A percentile compares a stretch with the other conserved stretches of the same genome.
Conservation (phyloP, 495 filamentous ascomycete species). For the Neurospora africana region DNA sequence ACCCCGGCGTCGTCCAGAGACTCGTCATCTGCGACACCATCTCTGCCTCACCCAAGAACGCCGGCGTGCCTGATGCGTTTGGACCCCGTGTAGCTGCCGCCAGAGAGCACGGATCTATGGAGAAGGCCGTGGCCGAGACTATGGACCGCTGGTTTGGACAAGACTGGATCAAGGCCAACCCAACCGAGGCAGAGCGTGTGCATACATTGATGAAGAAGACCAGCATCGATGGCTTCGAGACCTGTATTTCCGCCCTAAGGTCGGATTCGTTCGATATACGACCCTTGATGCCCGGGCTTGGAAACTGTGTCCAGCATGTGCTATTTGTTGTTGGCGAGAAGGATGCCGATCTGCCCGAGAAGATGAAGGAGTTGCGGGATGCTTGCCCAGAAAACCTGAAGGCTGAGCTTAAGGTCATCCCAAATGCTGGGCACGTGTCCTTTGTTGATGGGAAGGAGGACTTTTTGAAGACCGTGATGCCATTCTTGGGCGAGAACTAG, state of each 20-base stretch:
- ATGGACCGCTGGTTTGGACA: constrained; percentile 23
- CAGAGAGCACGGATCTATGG: constrained; percentile 14
- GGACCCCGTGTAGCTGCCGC: constrained; percentile 15
- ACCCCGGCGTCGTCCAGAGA: constrained; percentile 14
- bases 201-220: constrained; percentile 18
- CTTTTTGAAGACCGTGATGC: constrained; percentile 3
- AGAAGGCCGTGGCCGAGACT: constrained; percentile 12
- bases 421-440: constrained; percentile 16
- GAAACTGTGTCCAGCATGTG: constrained; percentile 12
- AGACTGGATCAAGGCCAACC: constrained; percentile 19
- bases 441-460: constrained; percentile 16
- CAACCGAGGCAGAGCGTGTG: constrained; percentile 18
- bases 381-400: neutral
- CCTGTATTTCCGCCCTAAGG: constrained; percentile 21
- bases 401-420: constrained; percentile 11
- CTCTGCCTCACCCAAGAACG: constrained; percentile 16
- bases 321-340: constrained; percentile 23
- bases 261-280: constrained; percentile 19
- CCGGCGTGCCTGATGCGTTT: constrained; percentile 13
- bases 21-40: constrained; percentile 21
- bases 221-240: constrained; percentile 23
- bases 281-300: constrained; percentile 8
- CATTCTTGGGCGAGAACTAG: neutral
- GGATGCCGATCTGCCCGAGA: constrained; percentile 18
- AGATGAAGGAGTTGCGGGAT: constrained; percentile 16